Evolutionary conservation across 441 rosid species (phyloP).

Genomic region (Populus hybrid): DNA sequence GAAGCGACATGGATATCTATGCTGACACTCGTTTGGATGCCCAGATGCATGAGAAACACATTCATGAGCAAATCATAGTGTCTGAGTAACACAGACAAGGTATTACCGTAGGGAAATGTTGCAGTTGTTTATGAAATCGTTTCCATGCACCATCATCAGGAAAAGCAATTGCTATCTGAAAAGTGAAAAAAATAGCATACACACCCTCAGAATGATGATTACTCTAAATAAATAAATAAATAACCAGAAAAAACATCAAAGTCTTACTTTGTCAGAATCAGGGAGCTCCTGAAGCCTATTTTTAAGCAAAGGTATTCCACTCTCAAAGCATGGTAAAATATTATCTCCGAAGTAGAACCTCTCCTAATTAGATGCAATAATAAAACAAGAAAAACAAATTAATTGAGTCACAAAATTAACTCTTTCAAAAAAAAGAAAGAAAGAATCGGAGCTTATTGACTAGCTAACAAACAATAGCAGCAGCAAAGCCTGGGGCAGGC

Average conservation of each 20-base stretch:
- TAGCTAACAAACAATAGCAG: not conserved
- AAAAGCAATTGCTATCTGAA: constrained; percentile 93
- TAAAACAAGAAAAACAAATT: constrained; percentile 14
- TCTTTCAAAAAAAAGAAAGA: not conserved
- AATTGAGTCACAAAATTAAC: not conserved
- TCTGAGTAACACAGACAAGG: not conserved
- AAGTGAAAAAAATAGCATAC: constrained; percentile 14
- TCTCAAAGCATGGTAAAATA: constrained; percentile 85
- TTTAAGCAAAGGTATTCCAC: constrained; percentile 91
- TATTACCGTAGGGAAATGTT: constrained; percentile 87
- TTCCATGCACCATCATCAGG: constrained; percentile 99
- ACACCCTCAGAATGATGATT: constrained; percentile 1
- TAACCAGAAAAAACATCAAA: constrained; percentile 1
- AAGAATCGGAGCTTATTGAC: not conserved
- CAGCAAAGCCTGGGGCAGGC: not conserved
- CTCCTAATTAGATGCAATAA: constrained; percentile 42
- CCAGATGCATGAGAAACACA: constrained; percentile 2
- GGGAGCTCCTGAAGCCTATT: constrained; percentile 77
- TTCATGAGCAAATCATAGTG: constrained; percentile 4
- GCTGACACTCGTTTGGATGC: not conserved
- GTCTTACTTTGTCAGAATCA: constrained; percentile 84
- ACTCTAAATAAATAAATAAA: not conserved
- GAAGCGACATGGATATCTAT: not conserved
- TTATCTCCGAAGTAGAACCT: constrained; percentile 93
- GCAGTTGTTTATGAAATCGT: constrained; percentile 90